phyloP scores from a whole-genome alignment of 179 eudicot species.

The Monotropa hypopitys region DNA sequence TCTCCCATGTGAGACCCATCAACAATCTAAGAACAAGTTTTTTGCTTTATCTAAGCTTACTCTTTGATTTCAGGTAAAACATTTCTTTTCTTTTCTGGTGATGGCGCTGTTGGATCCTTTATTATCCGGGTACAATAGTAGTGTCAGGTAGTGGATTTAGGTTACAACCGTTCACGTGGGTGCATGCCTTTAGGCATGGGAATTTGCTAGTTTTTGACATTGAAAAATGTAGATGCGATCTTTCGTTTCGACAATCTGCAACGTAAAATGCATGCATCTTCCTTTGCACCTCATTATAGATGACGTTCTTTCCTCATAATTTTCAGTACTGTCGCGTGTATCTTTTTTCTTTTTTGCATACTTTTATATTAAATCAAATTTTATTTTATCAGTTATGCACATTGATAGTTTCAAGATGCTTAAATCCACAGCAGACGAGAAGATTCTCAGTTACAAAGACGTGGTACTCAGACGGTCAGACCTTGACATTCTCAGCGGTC shows the following conservation, averaged over 20 bases:
- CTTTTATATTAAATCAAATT: neutral
- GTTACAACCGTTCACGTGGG: no score
- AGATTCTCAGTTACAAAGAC: constrained; percentile 67
- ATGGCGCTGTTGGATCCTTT: no score
- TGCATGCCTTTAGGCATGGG: no score
- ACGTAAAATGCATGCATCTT: constrained; percentile 18
- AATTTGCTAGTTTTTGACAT: neutral
- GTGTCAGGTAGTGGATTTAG: no score
- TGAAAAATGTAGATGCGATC: neutral
- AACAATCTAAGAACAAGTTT: no score
- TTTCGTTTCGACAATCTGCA: neutral
- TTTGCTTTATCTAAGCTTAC: no score
- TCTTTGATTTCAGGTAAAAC: no score
- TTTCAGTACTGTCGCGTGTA: neutral
- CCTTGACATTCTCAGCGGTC: constrained; percentile 63
- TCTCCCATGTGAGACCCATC: no score
- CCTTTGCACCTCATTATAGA: constrained; percentile 66
- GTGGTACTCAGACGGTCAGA: constrained; percentile 75
- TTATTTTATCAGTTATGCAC: constrained; percentile 6
- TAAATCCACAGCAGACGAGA: constrained; percentile 40
- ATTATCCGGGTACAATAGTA: no score
- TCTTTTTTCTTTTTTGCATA: neutral
- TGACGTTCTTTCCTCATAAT: constrained; percentile 65
- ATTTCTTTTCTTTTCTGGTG: no score
- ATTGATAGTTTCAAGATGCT: constrained; percentile 19